Conservation (phyloP, 176 grass and related monocot species). For the Musa schizocarpa region DNA sequence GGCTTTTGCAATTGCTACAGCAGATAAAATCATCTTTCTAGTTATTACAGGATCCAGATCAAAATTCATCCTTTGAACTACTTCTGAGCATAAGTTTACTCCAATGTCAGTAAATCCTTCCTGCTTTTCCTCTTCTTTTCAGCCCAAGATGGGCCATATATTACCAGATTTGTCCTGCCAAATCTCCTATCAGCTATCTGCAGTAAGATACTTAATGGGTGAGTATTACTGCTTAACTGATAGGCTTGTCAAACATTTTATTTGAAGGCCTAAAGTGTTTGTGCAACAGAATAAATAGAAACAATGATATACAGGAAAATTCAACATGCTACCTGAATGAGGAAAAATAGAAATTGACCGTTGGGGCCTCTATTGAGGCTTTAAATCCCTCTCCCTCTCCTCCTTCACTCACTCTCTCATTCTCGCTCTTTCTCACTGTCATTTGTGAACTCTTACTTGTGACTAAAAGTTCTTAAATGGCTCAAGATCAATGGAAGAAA, state of each 20-base stretch:
- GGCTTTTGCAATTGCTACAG: not conserved
- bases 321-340: not conserved
- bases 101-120: no score
- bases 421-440: no score
- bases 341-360: not conserved
- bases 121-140: constrained; percentile 14
- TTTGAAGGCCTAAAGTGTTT: not conserved
- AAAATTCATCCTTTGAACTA: no score
- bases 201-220: constrained; percentile 3
- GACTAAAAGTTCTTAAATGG: no score
- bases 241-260: not conserved
- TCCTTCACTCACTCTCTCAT: no score
- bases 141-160: constrained; percentile 82
- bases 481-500: no score
- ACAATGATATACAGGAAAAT: constrained; percentile 16
- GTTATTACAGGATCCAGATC: no score
- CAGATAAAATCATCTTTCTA: no score
- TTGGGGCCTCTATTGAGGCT: no score
- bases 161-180: constrained; percentile 90
- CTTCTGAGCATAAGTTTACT: no score
- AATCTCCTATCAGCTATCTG: constrained; percentile 94
- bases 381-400: no score
- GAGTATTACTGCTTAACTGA: not conserved
- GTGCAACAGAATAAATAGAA: not conserved
- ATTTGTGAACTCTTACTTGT: no score